Conservation (phyloP, 2,329 filamentous ascomycete species). For the Camillea tinctor region DNA sequence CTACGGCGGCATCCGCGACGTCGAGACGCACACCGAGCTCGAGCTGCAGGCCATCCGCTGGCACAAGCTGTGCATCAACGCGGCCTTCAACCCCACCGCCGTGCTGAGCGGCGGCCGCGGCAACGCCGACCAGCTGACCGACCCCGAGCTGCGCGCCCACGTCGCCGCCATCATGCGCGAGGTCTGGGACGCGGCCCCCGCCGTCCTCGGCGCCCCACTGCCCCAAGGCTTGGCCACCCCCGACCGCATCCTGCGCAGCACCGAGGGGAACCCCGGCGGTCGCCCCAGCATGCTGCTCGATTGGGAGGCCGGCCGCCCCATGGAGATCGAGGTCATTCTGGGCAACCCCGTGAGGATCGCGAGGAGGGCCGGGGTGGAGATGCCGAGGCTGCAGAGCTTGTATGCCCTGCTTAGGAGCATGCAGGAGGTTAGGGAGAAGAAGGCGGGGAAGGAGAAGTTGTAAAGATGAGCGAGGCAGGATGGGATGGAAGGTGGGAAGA, state of each 20-base stretch:
- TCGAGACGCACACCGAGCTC: slow-evolving; percentile 61
- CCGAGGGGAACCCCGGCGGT: slow-evolving; percentile 62
- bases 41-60: slow-evolving; percentile 69
- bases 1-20: slow-evolving; percentile 63
- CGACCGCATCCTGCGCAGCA: slow-evolving; percentile 62
- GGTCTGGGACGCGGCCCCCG: slow-evolving; percentile 62
- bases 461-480: slow-evolving; percentile 22
- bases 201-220: slow-evolving; percentile 60
- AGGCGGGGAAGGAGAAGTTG: slow-evolving; percentile 35
- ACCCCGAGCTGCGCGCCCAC: slow-evolving; percentile 61
- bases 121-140: slow-evolving; percentile 65
- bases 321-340: slow-evolving; percentile 72
- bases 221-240: slow-evolving; percentile 59
- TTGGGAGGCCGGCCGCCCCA: slow-evolving; percentile 63
- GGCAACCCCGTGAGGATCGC: slow-evolving; percentile 70
- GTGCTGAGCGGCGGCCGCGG: slow-evolving; percentile 64
- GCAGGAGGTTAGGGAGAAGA: slow-evolving; percentile 51
- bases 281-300: slow-evolving; percentile 68
- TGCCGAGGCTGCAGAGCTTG: slow-evolving; percentile 65
- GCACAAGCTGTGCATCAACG: slow-evolving; percentile 78
- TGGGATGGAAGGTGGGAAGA: neutral
- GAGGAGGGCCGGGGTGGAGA: slow-evolving; percentile 58
- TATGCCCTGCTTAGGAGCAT: slow-evolving; percentile 65
- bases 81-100: slow-evolving; percentile 70
- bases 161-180: slow-evolving; percentile 68